phyloP scores from a whole-genome alignment of 2,329 filamentous ascomycete genomes.

The Fusarium beomiforme region DNA sequence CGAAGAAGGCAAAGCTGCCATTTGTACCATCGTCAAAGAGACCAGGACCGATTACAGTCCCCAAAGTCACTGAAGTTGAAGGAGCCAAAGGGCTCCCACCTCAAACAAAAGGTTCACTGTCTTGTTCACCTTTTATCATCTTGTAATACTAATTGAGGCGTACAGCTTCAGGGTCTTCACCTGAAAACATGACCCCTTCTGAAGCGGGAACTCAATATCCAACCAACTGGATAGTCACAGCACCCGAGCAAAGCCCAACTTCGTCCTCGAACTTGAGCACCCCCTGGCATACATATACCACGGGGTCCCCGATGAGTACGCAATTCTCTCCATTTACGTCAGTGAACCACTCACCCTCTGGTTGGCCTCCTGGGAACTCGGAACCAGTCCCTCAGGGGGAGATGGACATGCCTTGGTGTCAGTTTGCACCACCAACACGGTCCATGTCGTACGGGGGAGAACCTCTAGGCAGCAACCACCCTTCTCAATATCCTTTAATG shows the following conservation, averaged over 20 bases:
- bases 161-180: conserved; percentile 22
- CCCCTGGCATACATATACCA: conserved; percentile 61
- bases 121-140: conserved; percentile 20
- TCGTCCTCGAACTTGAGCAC: conserved; percentile 56
- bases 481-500: conserved; percentile 54
- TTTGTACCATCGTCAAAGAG: conserved; percentile 58
- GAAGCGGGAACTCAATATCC: conserved; percentile 51
- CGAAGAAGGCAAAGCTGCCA: conserved; percentile 48
- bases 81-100: conserved; percentile 51
- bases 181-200: conserved; percentile 10
- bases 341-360: conserved; percentile 50
- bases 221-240: conserved; percentile 58
- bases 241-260: conserved; percentile 50
- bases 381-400: conserved; percentile 54
- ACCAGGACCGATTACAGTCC: conserved; percentile 56
- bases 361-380: conserved; percentile 53
- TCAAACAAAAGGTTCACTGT: conserved; percentile 54
- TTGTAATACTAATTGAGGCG: conserved; percentile 3
- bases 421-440: conserved; percentile 54
- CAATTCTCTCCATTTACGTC: conserved; percentile 61
- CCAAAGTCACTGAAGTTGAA: conserved; percentile 53
- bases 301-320: conserved; percentile 61
- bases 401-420: conserved; percentile 55
- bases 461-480: conserved; percentile 47
- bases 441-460: conserved; percentile 62